Base-by-base conservation (phyloP, 176 grass and related monocot genomes). In the Stipa capillata region DNA sequence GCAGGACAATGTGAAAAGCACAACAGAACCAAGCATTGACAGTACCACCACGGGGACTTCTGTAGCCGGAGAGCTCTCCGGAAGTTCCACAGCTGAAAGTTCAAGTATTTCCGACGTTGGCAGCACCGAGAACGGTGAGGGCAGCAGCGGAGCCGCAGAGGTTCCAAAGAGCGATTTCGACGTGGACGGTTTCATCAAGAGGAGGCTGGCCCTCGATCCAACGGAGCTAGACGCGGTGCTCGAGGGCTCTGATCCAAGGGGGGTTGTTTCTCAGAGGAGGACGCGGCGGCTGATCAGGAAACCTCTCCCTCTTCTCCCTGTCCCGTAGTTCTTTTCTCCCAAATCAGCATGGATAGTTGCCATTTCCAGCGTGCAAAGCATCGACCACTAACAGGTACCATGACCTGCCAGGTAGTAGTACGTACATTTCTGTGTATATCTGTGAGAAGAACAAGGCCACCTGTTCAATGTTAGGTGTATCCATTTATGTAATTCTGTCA, bases 181-280 rank as follows among this genome's bases (percentile, higher is more conserved):
- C 56, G 77, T 98, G 63, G 92, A 93, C 34, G 50, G 54, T 47
- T 98, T 98, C 73, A 82, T 94, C 34, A 92, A 24, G 69, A 86
- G 53, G 62, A 92, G 80, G 78, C 78, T 98, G 48, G 80, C 32
- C 24, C 80, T 98, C 27, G 87, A 98, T 72, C 67, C 88, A 0
- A 74, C 73, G 0, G 83, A 87, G 45, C 73, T 98, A 83, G 95
- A 90, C 39, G 83, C 73, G 0, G 24, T 93, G 61, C 85, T 90
- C 27, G 85, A 89, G 61, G 80, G 29, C 75, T 84, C 54, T 18
- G 87, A 94, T 66, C 87, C 73, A 0, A 94, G 51, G 67, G 85
- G 55, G 58, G 61, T 76, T 21, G 76, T 84, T 65, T 84, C 89
- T 69, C 75, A 45, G 20, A 83, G 85, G 77, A 94, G 87, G 77